Conservation (phyloP, 1,284 basidiomycete genomes). For the Fomitopsis palustris region DNA sequence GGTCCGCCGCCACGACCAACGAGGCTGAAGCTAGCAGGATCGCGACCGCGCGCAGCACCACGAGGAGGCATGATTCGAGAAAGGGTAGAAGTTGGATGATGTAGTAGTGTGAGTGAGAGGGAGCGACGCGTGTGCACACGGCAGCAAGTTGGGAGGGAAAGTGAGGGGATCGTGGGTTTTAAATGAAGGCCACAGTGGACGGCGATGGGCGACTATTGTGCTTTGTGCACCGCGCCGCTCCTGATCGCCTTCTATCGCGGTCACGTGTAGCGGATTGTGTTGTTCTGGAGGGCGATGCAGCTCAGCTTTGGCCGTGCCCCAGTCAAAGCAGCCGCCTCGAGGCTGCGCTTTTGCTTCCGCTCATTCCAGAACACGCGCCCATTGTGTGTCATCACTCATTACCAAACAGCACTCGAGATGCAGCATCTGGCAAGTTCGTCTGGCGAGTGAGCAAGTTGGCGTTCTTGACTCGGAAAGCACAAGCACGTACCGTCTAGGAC, state of each 20-base stretch:
- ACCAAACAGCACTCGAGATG: too few species aligned
- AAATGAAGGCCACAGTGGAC: neutral
- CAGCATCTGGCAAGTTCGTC: too few species aligned
- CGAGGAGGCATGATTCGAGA: constrained; percentile 36
- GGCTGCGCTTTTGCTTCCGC: too few species aligned
- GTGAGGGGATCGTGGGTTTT: neutral
- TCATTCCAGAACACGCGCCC: too few species aligned
- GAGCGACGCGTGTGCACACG: neutral
- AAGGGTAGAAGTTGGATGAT: neutral
- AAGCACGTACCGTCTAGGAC: too few species aligned
- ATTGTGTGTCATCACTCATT: too few species aligned
- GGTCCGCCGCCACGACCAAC: constrained; percentile 12
- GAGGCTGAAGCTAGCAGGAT: constrained; percentile 17
- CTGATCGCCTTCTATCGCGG: neutral
- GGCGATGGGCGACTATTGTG: neutral
- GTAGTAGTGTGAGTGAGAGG: neutral
- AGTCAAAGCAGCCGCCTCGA: neutral
- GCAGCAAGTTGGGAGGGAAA: neutral
- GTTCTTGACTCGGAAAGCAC: too few species aligned
- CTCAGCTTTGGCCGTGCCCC: too few species aligned
- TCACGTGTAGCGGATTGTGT: neutral
- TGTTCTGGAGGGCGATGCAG: too few species aligned
- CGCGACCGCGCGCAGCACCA: constrained; percentile 25
- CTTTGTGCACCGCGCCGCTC: neutral
- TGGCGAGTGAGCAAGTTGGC: too few species aligned